These are phyloP conservation scores for Paratinospora sagittata DNA, from an alignment of 164 flowering plant genomes.

Conservation along the genomic window DNA sequence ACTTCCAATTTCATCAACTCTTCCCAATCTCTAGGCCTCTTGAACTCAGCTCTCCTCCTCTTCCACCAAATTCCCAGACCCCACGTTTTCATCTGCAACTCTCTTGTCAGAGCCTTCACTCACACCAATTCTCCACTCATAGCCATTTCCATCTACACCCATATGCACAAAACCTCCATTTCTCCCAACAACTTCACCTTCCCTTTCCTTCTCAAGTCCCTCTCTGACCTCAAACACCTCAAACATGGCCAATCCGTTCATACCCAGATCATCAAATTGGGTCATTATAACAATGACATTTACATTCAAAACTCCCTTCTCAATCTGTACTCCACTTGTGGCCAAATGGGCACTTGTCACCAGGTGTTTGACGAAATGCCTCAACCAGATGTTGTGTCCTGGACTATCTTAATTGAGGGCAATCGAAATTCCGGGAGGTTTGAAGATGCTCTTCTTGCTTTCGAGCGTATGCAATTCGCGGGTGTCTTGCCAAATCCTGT, in stretches of 20 bases:
- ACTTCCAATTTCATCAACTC: conserved; percentile 37
- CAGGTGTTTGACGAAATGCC: conserved; percentile 58
- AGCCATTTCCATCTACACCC: conserved; percentile 32
- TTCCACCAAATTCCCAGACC: conserved; percentile 30
- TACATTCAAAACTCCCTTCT: conserved; percentile 47
- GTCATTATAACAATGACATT: conserved; percentile 36
- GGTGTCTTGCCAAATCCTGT: conserved; percentile 52
- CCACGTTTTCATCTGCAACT: conserved; percentile 48
- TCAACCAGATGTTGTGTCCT: conserved; percentile 49
- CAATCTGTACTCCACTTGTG: conserved; percentile 38
- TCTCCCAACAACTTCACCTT: conserved; percentile 48
- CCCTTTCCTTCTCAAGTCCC: conserved; percentile 50
- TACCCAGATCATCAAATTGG: conserved; percentile 36
- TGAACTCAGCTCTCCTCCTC: conserved; percentile 27
- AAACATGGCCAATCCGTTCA: conserved; percentile 33
- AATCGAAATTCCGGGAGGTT: conserved; percentile 22
- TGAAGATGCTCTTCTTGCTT: conserved; percentile 45
- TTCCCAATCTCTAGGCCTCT: conserved; percentile 30
- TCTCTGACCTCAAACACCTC: conserved; percentile 31
- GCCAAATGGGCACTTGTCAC: conserved; percentile 26
- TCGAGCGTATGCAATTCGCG: conserved; percentile 41
- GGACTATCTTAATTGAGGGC: conserved; percentile 55
- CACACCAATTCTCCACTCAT: conserved; percentile 28
- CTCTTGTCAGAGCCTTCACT: conserved; percentile 45
- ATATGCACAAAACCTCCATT: conserved; percentile 33